Conservation (phyloP, 2,329 filamentous ascomycete species). For the Claviceps sp. region DNA sequence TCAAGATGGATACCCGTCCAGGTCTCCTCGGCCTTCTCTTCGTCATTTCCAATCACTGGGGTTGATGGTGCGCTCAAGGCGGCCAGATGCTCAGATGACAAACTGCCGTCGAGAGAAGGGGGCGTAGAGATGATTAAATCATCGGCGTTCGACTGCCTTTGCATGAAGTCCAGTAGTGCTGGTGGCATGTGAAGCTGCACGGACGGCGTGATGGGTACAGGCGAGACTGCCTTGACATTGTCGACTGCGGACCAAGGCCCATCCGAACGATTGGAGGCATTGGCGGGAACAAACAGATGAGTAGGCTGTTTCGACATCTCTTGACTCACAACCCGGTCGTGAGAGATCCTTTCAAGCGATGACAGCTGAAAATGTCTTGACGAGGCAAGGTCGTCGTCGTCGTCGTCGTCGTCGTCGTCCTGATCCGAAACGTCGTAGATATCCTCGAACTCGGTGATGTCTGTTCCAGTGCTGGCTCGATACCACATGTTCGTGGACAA, state of each 20-base stretch:
- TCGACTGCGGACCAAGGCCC: constrained; percentile 31
- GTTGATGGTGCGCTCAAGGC: constrained; percentile 74
- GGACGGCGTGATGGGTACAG: constrained; percentile 50
- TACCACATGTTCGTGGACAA: constrained; percentile 49
- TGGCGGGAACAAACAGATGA: constrained; percentile 39
- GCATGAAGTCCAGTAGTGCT: constrained; percentile 58
- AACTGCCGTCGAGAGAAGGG: constrained; percentile 79
- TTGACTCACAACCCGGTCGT: constrained; percentile 22
- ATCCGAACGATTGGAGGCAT: constrained; percentile 17
- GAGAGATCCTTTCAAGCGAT: constrained; percentile 24
- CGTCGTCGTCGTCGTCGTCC: constrained; percentile 43
- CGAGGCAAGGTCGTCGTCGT: constrained; percentile 30
- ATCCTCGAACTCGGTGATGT: constrained; percentile 67
- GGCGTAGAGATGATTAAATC: constrained; percentile 67
- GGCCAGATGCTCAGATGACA: constrained; percentile 78
- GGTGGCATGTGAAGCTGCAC: constrained; percentile 64
- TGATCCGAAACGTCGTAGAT: constrained; percentile 81
- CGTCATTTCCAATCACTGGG: constrained; percentile 51
- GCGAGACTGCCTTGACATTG: constrained; percentile 37
- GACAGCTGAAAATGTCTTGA: constrained; percentile 13
- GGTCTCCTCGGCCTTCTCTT: constrained; percentile 40
- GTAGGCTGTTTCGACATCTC: constrained; percentile 21
- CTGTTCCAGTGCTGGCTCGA: constrained; percentile 47
- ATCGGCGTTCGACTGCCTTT: constrained; percentile 44
- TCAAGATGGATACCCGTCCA: constrained; percentile 69